Base-by-base conservation (phyloP, 495 filamentous ascomycete species). In the Venustampulla echinocandica region DNA sequence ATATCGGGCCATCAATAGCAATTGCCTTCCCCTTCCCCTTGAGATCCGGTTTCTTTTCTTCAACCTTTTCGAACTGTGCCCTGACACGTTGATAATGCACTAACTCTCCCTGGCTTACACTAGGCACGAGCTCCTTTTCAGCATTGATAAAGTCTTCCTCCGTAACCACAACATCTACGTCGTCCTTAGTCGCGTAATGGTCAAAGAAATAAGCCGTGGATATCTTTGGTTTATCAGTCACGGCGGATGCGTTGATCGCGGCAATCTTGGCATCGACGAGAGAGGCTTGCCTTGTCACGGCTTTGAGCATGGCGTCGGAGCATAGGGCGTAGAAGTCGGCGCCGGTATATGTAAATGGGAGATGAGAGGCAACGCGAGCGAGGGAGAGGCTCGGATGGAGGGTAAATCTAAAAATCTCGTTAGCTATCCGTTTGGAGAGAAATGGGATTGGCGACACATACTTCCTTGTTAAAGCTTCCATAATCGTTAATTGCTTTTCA, bases 251-350 rank as follows among this genome's bases (percentile, higher is more conserved):
- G 52, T 81, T 81, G 60, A 83, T 60, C 2, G 67, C 67, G 22
- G 74, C 72, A 57, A 98, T 84, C 67, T 95, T 95, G 25, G 77
- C 68, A 58, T 98, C 92, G 11, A 95, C 89, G 1, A 79, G 71
- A 1, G 77, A 73, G 0, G 93, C 88, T 61, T 94, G 88, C 3
- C 92, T 79, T 0, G 90, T 97, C 47, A 97, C 89, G 4, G 93
- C 92, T 63, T 97, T 98, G 41, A 98, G 81, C 93, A 98, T 97
- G 27, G 92, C 86, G 64, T 98, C 92, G 11, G 88, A 95, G 67
- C 90, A 95, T 32, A 98, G 73, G 1, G 92, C 92, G 61, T 98
- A 98, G 53, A 98, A 76, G 64, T 98, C 92, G 34, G 92, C 92
- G 55, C 92, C 92, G 0, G 92, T 97, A 63, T 95, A 98, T 3